Evolutionary conservation across 352 stramenopile genomes (phyloP).

Genomic region (Saprolegnia parasitica): DNA sequence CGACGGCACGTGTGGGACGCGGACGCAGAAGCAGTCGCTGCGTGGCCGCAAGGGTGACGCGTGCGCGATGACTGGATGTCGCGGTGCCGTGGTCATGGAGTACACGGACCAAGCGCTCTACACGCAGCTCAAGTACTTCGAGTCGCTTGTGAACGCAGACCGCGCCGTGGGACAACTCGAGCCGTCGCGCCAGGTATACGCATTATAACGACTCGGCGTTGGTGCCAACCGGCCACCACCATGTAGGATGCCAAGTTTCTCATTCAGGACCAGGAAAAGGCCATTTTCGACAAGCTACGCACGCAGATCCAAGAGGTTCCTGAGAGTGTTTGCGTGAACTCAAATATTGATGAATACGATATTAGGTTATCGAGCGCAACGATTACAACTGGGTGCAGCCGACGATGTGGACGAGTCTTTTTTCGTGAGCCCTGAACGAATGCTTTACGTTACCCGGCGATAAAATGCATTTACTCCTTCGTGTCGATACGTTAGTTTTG

Average conservation of each 20-base stretch:
- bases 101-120: slow-evolving; percentile 89
- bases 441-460: too few relatives aligned
- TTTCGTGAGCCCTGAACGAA: slow-evolving; percentile 39
- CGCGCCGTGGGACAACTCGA: slow-evolving; percentile 79
- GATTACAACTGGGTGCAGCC: slow-evolving; percentile 94
- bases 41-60: slow-evolving; percentile 82
- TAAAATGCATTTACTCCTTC: too few relatives aligned
- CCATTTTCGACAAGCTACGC: slow-evolving; percentile 73
- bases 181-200: slow-evolving; percentile 51
- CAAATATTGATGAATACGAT: background rate
- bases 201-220: slow-evolving; percentile 26
- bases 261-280: slow-evolving; percentile 58
- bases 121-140: slow-evolving; percentile 97
- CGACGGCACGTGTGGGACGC: slow-evolving; percentile 91
- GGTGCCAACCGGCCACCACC: slow-evolving; percentile 17
- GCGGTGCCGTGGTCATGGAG: slow-evolving; percentile 83
- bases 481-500: too few relatives aligned
- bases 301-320: slow-evolving; percentile 68
- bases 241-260: slow-evolving; percentile 39
- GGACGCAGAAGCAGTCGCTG: slow-evolving; percentile 95
- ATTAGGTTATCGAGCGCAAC: slow-evolving; percentile 69
- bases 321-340: slow-evolving; percentile 12
- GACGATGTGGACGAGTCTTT: slow-evolving; percentile 84
- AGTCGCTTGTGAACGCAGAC: slow-evolving; percentile 93
- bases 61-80: slow-evolving; percentile 90